These are phyloP conservation scores for Fusarium odoratissimum DNA, from an alignment of 2,329 filamentous ascomycete genomes.

Conservation along the genomic window DNA sequence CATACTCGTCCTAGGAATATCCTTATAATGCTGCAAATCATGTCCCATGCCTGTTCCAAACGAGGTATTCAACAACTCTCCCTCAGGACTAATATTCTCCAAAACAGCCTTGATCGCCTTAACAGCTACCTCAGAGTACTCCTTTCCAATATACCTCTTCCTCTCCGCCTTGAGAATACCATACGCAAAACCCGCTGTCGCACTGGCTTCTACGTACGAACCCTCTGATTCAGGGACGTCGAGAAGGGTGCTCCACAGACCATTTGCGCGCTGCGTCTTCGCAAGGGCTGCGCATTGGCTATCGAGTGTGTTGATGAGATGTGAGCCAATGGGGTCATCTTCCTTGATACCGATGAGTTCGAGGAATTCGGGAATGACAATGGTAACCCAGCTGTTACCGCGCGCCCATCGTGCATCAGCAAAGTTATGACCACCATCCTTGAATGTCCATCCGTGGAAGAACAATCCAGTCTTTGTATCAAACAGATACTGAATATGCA, in stretches of 20 bases:
- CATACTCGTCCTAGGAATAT: conserved; percentile 82
- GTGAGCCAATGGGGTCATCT: conserved; percentile 71
- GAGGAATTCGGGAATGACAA: conserved; percentile 84
- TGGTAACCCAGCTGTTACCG: conserved; percentile 81
- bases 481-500: conserved; percentile 83
- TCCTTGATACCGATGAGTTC: conserved; percentile 73
- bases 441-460: conserved; percentile 86
- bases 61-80: conserved; percentile 78
- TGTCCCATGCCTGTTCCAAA: conserved; percentile 85
- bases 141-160: conserved; percentile 73
- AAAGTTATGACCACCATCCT: conserved; percentile 73
- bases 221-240: conserved; percentile 74
- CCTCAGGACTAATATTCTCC: conserved; percentile 71
- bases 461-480: conserved; percentile 78
- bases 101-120: conserved; percentile 76
- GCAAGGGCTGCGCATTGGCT: conserved; percentile 76
- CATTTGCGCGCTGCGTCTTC: conserved; percentile 68
- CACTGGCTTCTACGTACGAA: conserved; percentile 81
- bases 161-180: conserved; percentile 80
- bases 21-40: conserved; percentile 79
- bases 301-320: conserved; percentile 72
- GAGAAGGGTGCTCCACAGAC: conserved; percentile 80
- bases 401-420: conserved; percentile 68
- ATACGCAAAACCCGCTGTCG: conserved; percentile 84
- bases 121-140: conserved; percentile 71